Conservation (phyloP, 2,329 filamentous ascomycete genomes). For the Penicillium nordicum region DNA sequence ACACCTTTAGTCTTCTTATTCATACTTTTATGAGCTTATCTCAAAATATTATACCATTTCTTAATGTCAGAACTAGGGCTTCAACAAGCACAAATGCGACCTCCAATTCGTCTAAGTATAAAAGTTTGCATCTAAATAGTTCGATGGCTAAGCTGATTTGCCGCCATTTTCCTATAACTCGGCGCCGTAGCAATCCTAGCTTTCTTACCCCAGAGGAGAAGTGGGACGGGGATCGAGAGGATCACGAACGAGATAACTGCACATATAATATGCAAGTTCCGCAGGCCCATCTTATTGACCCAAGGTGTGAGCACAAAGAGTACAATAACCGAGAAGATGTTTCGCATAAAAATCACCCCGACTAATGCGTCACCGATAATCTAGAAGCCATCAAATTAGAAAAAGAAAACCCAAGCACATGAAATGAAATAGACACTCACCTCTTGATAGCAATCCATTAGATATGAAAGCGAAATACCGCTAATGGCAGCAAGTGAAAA, state of each 20-base stretch:
- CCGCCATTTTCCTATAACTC: constrained; percentile 18
- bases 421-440: constrained; percentile 11
- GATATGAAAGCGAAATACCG: constrained; percentile 27
- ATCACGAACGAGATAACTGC: constrained; percentile 15
- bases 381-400: constrained; percentile 21
- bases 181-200: constrained; percentile 16
- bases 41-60: neutral
- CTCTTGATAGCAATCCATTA: constrained; percentile 32
- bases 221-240: constrained; percentile 17
- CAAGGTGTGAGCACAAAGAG: constrained; percentile 47
- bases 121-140: constrained; percentile 3
- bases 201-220: constrained; percentile 26
- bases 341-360: constrained; percentile 45
- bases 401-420: neutral
- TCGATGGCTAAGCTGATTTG: constrained; percentile 17
- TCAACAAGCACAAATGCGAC: neutral
- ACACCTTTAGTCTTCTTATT: neutral
- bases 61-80: neutral
- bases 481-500: constrained; percentile 19
- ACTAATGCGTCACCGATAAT: constrained; percentile 49
- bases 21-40: neutral
- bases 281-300: constrained; percentile 25
- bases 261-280: constrained; percentile 21
- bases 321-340: constrained; percentile 43
- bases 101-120: neutral